Evolutionary conservation across 2,329 filamentous ascomycete species (phyloP).

Genomic region (Phoma sp.): DNA sequence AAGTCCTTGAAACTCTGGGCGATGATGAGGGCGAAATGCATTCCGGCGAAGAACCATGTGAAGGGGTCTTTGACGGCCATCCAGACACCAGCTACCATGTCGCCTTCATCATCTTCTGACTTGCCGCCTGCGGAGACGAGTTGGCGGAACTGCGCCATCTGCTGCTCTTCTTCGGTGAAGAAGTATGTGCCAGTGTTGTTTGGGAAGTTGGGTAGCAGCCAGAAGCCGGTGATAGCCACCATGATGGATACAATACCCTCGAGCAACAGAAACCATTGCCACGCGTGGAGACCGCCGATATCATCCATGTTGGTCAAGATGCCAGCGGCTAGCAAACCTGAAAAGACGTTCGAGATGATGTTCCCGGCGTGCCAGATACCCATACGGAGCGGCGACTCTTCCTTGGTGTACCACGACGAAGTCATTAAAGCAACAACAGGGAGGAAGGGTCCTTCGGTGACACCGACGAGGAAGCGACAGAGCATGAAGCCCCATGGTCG

Average conservation of each 20-base stretch:
- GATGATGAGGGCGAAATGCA: slow-evolving; percentile 46
- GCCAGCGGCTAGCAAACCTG: slow-evolving; percentile 55
- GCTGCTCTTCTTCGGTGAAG: slow-evolving; percentile 9
- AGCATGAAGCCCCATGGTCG: slow-evolving; percentile 42
- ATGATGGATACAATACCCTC: slow-evolving; percentile 63
- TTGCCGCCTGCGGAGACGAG: slow-evolving; percentile 39
- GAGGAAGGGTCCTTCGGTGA: slow-evolving; percentile 51
- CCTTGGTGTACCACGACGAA: slow-evolving; percentile 58
- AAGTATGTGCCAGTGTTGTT: slow-evolving; percentile 15
- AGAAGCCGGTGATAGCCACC: slow-evolving; percentile 41
- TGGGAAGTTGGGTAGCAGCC: slow-evolving; percentile 29
- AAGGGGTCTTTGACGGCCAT: slow-evolving; percentile 48
- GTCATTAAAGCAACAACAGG: slow-evolving; percentile 48
- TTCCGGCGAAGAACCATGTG: slow-evolving; percentile 49
- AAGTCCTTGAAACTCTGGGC: slow-evolving; percentile 54
- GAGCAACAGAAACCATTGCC: slow-evolving; percentile 60
- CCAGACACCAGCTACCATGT: slow-evolving; percentile 46
- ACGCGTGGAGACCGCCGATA: slow-evolving; percentile 42
- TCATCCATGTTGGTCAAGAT: slow-evolving; percentile 56
- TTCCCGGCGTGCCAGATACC: slow-evolving; percentile 58
- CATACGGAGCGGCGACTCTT: slow-evolving; percentile 55
- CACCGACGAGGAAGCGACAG: slow-evolving; percentile 49
- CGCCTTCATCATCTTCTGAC: slow-evolving; percentile 49
- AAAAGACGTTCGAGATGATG: slow-evolving; percentile 56
- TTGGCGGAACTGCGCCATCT: slow-evolving; percentile 43